Evolutionary conservation across 2,329 filamentous ascomycete genomes (phyloP).

Genomic region (Aspergillus sclerotialis): DNA sequence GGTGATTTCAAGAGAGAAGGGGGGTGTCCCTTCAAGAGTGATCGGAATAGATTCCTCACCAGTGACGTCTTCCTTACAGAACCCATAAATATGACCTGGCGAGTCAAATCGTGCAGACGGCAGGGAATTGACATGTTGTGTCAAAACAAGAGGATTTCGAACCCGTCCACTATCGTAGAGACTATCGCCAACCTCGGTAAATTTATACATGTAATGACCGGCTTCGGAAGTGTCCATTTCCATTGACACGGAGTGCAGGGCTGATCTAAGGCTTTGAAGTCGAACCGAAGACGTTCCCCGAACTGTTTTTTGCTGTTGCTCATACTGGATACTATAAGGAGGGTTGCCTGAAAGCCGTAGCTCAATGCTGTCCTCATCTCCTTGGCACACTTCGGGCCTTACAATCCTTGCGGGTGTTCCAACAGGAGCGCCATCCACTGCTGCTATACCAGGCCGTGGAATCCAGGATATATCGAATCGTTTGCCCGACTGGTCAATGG

Average conservation of each 20-base stretch:
- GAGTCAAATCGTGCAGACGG: slow-evolving; percentile 76
- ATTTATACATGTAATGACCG: slow-evolving; percentile 79
- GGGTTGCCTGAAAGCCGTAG: slow-evolving; percentile 71
- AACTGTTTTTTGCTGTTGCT: slow-evolving; percentile 64
- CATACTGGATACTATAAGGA: slow-evolving; percentile 77
- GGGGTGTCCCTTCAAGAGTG: slow-evolving; percentile 70
- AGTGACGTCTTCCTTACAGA: slow-evolving; percentile 77
- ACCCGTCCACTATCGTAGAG: slow-evolving; percentile 72
- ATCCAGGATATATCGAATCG: slow-evolving; percentile 81
- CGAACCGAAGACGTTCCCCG: slow-evolving; percentile 59
- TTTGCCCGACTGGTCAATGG: slow-evolving; percentile 65
- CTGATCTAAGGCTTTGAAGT: slow-evolving; percentile 68
- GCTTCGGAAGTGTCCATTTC: slow-evolving; percentile 79
- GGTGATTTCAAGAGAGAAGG: slow-evolving; percentile 85
- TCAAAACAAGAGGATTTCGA: slow-evolving; percentile 61
- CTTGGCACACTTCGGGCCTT: slow-evolving; percentile 85
- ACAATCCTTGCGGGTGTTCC: slow-evolving; percentile 51
- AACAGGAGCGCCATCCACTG: slow-evolving; percentile 45
- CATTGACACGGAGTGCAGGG: slow-evolving; percentile 68
- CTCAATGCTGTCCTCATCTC: slow-evolving; percentile 84
- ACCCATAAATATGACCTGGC: slow-evolving; percentile 90
- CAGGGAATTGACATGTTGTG: slow-evolving; percentile 77
- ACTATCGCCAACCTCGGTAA: slow-evolving; percentile 73
- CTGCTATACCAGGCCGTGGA: slow-evolving; percentile 65
- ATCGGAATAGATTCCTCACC: slow-evolving; percentile 85